These are phyloP conservation scores for Aspergillus incahuasiensis DNA, from an alignment of 495 filamentous ascomycete genomes.

Conservation along the genomic window DNA sequence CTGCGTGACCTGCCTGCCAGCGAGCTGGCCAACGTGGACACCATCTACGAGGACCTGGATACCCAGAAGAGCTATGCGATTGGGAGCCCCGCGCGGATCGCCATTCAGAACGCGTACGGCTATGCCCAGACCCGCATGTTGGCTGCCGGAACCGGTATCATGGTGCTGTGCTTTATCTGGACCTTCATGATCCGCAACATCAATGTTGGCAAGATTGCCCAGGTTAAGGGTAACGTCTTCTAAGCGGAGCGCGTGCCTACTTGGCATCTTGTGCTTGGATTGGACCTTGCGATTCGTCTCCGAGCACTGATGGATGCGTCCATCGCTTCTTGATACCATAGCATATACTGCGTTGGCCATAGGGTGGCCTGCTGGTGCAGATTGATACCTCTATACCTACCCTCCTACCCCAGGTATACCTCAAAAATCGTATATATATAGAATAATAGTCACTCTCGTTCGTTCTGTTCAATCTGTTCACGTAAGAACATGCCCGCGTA, in stretches of 20 bases:
- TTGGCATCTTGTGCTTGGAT: not conserved
- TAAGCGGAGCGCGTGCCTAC: constrained; percentile 6
- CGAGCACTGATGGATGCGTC: no score
- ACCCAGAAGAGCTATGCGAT: constrained; percentile 48
- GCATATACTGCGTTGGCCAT: no score
- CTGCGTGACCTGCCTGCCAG: constrained; percentile 50
- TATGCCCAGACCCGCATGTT: constrained; percentile 53
- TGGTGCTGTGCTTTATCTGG: constrained; percentile 40
- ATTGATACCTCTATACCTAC: no score
- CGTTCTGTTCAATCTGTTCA: no score
- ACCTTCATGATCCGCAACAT: constrained; percentile 51
- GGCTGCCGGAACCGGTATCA: constrained; percentile 42
- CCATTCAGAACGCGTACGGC: constrained; percentile 53
- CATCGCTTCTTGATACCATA: no score
- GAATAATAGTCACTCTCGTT: no score
- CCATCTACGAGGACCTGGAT: constrained; percentile 48
- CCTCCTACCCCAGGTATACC: no score
- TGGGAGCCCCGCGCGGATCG: constrained; percentile 44
- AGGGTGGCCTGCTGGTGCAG: no score
- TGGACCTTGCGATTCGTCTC: no score
- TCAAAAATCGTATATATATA: no score
- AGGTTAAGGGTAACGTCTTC: constrained; percentile 27
- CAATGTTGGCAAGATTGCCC: constrained; percentile 49
- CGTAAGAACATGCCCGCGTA: no score
- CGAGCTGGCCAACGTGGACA: constrained; percentile 26